Evolutionary conservation across 768 basidiomycete species (phyloP), one percentile per base, ranked within the genome.

Genomic region (Strobilomyces echinocephalus): DNA sequence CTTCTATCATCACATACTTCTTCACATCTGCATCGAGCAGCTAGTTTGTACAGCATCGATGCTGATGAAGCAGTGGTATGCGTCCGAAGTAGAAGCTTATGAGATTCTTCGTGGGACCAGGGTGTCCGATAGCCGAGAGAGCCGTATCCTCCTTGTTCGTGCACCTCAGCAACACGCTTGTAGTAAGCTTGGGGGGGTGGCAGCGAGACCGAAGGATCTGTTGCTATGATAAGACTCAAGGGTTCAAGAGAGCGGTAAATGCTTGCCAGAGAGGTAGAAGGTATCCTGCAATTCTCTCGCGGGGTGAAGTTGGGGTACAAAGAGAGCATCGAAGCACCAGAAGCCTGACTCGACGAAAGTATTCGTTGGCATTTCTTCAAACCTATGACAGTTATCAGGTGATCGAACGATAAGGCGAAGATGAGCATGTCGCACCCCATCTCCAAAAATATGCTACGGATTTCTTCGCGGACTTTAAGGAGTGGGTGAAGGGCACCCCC

Each of bases 301-400:
- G 8, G 97, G 97, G 74, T 99, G 97, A 69, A 98, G 95, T 66
- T 99, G 97, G 0, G 97, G 97, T 0, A 99, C 97, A 70, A 95
- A 99, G 59, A 99, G 79, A 2, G 95, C 85, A 70, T 99, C 97
- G 72, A 99, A 98, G 69, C 94, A 97, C 97, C 97, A 99, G 80
- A 98, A 99, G 34, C 89, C 90, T 20, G 93, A 95, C 73, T 99
- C 97, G 52, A 99, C 94, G 69, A 92, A 99, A 50, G 86, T 84
- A 46, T 85, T 84, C 9, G 97, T 98, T 14, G 95, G 93, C 97
- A 99, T 99, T 73, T 99, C 97, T 45, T 93, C 86, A 73, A 98
- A 99, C 10, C 95, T 98, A 60, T 15, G 15, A 44, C 28, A 50
- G 42, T 47, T 24, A 33, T 64, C 41, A 57, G 47, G n/a, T 2